Base-by-base conservation (phyloP, 768 basidiomycete species). In the Amanita pallidorosea region DNA sequence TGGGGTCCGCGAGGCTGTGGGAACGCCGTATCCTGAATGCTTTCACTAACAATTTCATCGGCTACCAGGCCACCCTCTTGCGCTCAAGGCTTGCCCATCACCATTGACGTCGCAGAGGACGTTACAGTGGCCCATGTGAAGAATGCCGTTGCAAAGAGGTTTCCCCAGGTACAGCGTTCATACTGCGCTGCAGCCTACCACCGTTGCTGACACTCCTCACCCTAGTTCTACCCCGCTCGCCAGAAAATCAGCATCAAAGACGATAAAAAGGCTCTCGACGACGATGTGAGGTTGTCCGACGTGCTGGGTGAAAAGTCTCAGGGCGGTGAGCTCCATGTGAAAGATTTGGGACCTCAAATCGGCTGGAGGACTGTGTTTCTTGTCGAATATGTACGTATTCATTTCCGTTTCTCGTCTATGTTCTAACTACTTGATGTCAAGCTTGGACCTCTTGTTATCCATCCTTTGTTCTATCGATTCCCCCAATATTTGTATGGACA, bases 281-380 rank as follows among this genome's bases (percentile, higher is more conserved):
- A 93, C 51, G 80, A 81, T 13, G 67, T 72, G 36, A 76, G 75
- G 29, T 63, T 98, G 41, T 64, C 62, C 12, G 71, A 76, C 23
- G 74, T 79, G 3, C 53, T 69, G 5, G 61, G 61, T n/a, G 79
- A 77, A 0, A 62, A 89, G 3, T 60, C 58, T 8, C 74, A 82
- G 17, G 83, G 77, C 8, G 75, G 73, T n/a, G 80, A 83, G 53
- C 59, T 98, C 34, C 65, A 75, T 34, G 73, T 93, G 53, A 96
- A 96, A 65, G 96, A 98, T 65, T 69, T 98, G 27, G 96, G 96
- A 0, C 77, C 85, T 6, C 96, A 99, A 65, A 70, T 95, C 41
- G 76, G 80, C 59, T 97, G 94, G 88, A 76, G 74, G 59, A 87
- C 85, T 0, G 90, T 97, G 15, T 97, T 91, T 65, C 62, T 97